These are phyloP conservation scores for Dendrocalamus latiflorus DNA, from an alignment of 202 grass and related monocot species.

Conservation along the genomic window DNA sequence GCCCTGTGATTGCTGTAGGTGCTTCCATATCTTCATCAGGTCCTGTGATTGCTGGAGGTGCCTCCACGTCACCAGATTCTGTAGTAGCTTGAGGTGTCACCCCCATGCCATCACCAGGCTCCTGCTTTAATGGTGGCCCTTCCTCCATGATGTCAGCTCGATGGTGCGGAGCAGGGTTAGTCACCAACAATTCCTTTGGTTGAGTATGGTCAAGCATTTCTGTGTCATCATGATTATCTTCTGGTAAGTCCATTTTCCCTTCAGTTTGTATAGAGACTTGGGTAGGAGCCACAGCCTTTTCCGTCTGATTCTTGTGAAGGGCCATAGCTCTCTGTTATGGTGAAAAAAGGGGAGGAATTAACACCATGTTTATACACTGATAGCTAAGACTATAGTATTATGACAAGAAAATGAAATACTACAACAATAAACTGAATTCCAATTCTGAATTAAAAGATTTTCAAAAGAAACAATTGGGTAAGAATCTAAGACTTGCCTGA, in stretches of 20 bases:
- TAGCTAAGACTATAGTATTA: background rate
- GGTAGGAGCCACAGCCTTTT: conserved; percentile 17
- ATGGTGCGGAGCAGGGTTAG: conserved; percentile 1
- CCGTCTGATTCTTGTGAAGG: conserved; percentile 59
- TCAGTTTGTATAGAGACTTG: conserved; percentile 19
- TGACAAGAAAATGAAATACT: background rate
- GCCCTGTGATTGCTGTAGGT: conserved; percentile 6
- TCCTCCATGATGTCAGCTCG: conserved; percentile 13
- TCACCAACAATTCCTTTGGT: conserved; percentile 26
- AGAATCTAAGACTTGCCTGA: conserved; percentile 47
- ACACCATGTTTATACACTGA: background rate
- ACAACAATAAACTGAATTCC: background rate
- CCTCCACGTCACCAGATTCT: background rate
- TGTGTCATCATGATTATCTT: conserved; percentile 26
- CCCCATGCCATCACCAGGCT: conserved; percentile 2
- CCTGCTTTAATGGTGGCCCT: conserved; percentile 13
- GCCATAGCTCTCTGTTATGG: conserved; percentile 71
- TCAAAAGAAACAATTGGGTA: background rate
- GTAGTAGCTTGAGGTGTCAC: background rate
- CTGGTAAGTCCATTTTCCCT: conserved; percentile 26
- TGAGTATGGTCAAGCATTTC: conserved; percentile 24
- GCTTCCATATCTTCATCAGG: conserved; percentile 14
- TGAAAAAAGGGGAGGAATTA: conserved; percentile 18
- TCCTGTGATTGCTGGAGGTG: background rate
- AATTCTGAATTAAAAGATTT: background rate